Conservation (phyloP, 176 grass and related monocot species). For the Zoysia japonica region DNA sequence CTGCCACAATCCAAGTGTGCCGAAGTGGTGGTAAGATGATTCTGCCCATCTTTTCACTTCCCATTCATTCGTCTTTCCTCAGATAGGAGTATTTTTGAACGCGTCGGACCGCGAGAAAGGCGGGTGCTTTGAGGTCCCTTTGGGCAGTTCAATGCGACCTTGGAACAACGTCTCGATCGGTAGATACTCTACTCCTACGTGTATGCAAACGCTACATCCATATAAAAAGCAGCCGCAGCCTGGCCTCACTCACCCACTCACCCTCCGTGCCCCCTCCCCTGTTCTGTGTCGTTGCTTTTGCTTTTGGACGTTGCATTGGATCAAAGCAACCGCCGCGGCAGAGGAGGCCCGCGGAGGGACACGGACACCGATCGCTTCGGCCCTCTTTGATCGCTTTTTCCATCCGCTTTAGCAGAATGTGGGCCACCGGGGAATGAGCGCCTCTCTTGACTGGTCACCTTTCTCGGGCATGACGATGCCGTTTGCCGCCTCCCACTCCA, state of each 20-base stretch:
- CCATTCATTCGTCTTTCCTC: constrained; percentile 32
- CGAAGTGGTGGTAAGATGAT: constrained; percentile 39
- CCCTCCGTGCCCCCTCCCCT: not conserved
- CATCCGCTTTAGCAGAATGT: constrained; percentile 47
- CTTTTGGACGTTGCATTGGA: constrained; percentile 81
- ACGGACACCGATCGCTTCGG: constrained; percentile 45
- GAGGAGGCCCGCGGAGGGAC: not conserved
- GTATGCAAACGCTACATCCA: not conserved
- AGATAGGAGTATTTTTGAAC: constrained; percentile 66
- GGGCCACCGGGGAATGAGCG: constrained; percentile 49
- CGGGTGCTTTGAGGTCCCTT: constrained; percentile 57
- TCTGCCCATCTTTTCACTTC: constrained; percentile 33
- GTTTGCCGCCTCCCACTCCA: not conserved
- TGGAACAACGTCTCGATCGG: constrained; percentile 24
- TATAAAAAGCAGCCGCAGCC: not conserved
- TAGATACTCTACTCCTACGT: no score
- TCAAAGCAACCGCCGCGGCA: constrained; percentile 59
- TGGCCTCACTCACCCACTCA: not conserved
- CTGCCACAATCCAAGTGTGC: constrained; percentile 33
- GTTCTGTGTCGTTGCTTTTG: constrained; percentile 38
- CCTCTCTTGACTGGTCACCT: constrained; percentile 45
- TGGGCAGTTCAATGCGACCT: constrained; percentile 52
- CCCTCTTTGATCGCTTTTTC: constrained; percentile 56
- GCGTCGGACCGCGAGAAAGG: constrained; percentile 92
- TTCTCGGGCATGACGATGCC: constrained; percentile 48